A percentile compares a stretch with the other conserved stretches of the same genome.
phyloP scores from a whole-genome alignment of 768 basidiomycete species.

The Termitomyces sp. region DNA sequence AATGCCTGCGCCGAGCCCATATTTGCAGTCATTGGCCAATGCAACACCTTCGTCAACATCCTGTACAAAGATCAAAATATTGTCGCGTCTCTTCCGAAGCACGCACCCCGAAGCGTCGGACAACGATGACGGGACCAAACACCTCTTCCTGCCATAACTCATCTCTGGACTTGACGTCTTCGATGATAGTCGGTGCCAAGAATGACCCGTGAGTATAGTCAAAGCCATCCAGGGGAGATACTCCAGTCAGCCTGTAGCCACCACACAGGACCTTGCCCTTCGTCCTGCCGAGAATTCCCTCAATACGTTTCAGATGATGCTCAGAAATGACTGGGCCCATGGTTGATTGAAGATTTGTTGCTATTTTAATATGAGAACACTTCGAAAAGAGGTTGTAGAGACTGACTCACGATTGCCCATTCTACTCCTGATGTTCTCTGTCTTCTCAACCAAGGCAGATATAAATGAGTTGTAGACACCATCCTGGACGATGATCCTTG shows the following conservation, averaged over 20 bases:
- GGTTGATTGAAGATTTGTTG: conserved; percentile 62
- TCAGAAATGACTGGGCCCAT: conserved; percentile 83
- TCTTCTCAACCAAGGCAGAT: conserved; percentile 58
- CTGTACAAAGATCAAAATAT: conserved; percentile 29
- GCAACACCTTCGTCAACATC: conserved; percentile 62
- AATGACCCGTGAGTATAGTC: conserved; percentile 73
- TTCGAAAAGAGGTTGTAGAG: background rate
- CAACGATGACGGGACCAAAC: conserved; percentile 83
- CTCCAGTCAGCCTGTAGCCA: conserved; percentile 62
- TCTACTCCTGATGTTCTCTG: conserved; percentile 55
- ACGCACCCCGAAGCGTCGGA: conserved; percentile 42
- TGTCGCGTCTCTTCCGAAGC: background rate
- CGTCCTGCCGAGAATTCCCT: conserved; percentile 48
- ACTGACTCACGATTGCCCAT: conserved; percentile 74
- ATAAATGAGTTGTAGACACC: conserved; percentile 70
- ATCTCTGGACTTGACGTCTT: conserved; percentile 53
- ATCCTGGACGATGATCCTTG: conserved; percentile 75
- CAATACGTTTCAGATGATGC: conserved; percentile 63
- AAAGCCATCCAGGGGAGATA: conserved; percentile 65
- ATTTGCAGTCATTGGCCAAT: conserved; percentile 75
- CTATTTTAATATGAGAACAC: conserved; percentile 33
- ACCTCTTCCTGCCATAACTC: conserved; percentile 81
- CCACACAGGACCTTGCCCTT: conserved; percentile 57
- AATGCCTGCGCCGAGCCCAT: conserved; percentile 78
- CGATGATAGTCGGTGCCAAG: conserved; percentile 78